Evolutionary conservation across 2,329 filamentous ascomycete genomes (phyloP).

Genomic region (Nemania sp.): DNA sequence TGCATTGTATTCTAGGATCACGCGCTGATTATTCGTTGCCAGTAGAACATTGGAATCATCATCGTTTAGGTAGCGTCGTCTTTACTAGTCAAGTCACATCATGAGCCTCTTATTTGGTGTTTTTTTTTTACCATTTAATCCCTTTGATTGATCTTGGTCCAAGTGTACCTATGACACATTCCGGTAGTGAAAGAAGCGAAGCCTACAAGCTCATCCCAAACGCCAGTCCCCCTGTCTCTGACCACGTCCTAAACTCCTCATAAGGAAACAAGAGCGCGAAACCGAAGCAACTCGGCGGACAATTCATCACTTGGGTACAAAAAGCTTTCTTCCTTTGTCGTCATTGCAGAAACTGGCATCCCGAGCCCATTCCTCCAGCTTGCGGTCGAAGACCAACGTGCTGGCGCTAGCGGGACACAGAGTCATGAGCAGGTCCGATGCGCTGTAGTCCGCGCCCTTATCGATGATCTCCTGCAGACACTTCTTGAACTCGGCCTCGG

Average conservation of each 20-base stretch:
- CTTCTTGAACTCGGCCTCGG: neutral
- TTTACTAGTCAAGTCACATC: no score
- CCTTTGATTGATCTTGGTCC: no score
- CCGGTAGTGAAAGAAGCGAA: no score
- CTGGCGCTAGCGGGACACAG: slow-evolving; percentile 11
- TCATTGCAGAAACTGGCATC: slow-evolving; percentile 1
- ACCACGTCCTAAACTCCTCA: neutral
- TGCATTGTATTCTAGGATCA: no score
- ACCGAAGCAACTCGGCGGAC: neutral
- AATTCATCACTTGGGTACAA: slow-evolving; percentile 2
- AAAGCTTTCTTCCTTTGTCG: neutral
- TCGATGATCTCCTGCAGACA: neutral
- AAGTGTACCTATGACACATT: no score
- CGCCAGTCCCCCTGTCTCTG: neutral
- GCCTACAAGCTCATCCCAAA: no score
- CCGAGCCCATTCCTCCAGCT: neutral
- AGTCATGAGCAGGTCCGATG: slow-evolving; percentile 7
- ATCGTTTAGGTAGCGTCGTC: no score
- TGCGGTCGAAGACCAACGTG: slow-evolving; percentile 4
- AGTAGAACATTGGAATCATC: no score
- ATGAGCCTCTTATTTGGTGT: no score
- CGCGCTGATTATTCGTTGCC: no score
- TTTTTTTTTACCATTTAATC: no score
- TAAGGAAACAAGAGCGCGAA: neutral
- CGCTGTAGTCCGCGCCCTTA: neutral